Evolutionary conservation across 2,329 filamentous ascomycete species (phyloP), one percentile per base, ranked within the genome.

Genomic region (Bipolaris bicolor): DNA sequence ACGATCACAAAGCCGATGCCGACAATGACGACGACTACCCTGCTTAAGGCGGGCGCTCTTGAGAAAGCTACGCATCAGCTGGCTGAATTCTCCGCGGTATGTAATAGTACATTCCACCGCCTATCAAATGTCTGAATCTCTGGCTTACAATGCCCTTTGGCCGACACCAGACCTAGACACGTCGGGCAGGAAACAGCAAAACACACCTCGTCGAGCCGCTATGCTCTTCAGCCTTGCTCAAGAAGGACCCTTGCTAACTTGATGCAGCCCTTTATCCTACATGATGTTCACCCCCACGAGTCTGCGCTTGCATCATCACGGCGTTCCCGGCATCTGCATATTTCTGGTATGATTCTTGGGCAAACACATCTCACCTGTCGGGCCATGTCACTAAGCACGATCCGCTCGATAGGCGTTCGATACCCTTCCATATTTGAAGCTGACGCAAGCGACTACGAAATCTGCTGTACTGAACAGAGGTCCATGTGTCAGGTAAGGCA

Each of bases 1-100:
- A 97, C 73, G 88, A 95, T 65, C 96, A 96, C 77, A 74, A 73
- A 59, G 67, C 62, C 41, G 71, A 71, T 43, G 67, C 63, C 10
- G 70, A 70, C 18, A 61, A 66, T 18, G 66, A 70, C 47, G 63
- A 66, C 18, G 63, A 71, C 50, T 61, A 57, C 16, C 37, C 34
- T 11, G 56, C 50, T 36, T 41, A 43, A 16, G 52, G 57, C 52
- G 52, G 57, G 47, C 55, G 58, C 40, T 57, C 60, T 18, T 59
- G 48, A 57, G n/a, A 4, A 20, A 11, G 13, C 5, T n/a, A 10
- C 26, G 18, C 24, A 37, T 29, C 39, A 26, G 20, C 26, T 45
- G 15, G 36, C n/a, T 18, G 18, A 41, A 49, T 20, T 20, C 24
- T 15, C 20, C 34, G 37, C 54, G 50, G 60, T 63, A 63, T 41